These are phyloP conservation scores for Urtica urens DNA, from an alignment of 306 rosid genomes.

Conservation along the genomic window DNA sequence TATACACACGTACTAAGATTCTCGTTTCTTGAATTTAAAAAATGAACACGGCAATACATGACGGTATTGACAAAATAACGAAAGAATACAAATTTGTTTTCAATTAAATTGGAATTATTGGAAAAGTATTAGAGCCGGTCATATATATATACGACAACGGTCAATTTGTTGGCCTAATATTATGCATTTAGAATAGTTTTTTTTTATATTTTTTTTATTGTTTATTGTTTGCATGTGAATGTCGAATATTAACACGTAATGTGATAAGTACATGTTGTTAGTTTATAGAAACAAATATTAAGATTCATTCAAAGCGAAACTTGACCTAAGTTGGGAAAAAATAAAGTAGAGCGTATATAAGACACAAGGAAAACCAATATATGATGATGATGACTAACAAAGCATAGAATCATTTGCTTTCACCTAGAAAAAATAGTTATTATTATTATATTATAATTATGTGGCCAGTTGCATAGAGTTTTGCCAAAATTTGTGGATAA, in stretches of 20 bases:
- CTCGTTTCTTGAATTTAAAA: constrained; percentile 19
- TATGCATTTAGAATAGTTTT: constrained; percentile 16
- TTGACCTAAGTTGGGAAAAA: constrained; percentile 3
- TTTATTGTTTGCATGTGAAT: constrained; percentile 11
- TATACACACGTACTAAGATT: constrained; percentile 9
- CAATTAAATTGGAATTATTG: constrained; percentile 7
- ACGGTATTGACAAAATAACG: constrained; percentile 8
- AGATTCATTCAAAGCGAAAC: constrained; percentile 1
- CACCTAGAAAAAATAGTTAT: neutral
- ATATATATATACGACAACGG: constrained; percentile 6
- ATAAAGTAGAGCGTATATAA: constrained; percentile 4
- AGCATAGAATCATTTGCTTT: constrained; percentile 8
- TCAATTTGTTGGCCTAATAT: constrained; percentile 14
- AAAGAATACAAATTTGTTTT: neutral
- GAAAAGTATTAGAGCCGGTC: constrained; percentile 7
- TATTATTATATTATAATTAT: neutral
- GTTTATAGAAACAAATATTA: neutral
- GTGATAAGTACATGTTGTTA: neutral
- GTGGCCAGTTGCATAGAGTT: constrained; percentile 11
- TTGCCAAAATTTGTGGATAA: neutral
- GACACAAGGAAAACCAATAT: neutral
- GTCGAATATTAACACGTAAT: constrained; percentile 7
- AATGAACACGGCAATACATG: constrained; percentile 26
- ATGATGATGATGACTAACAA: constrained; percentile 4
- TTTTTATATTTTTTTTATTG: neutral